phyloP scores from a whole-genome alignment of 768 basidiomycete genomes.

The Lactarius hengduanensis region DNA sequence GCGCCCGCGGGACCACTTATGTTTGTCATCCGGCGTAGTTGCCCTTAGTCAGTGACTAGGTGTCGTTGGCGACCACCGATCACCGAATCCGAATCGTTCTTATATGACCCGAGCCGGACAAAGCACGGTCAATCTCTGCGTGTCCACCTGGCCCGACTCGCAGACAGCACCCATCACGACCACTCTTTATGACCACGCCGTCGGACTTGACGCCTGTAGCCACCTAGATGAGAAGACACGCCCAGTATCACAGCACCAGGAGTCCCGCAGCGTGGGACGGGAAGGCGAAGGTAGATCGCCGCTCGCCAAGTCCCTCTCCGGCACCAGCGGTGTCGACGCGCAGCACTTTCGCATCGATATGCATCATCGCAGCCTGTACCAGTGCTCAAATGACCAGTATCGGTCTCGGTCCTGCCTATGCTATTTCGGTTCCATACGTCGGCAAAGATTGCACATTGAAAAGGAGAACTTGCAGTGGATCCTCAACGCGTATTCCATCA shows the following conservation, averaged over 20 bases:
- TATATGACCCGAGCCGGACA: no score
- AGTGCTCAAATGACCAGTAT: slow-evolving; percentile 35
- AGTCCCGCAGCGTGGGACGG: not conserved
- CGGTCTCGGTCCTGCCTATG: slow-evolving; percentile 30
- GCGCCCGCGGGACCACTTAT: no score
- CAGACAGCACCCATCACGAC: no score
- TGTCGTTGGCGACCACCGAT: no score
- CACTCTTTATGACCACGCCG: not conserved
- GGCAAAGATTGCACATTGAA: slow-evolving; percentile 45
- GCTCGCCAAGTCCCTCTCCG: not conserved
- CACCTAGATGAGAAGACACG: not conserved
- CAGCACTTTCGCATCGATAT: slow-evolving; percentile 18
- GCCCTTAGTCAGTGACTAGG: no score
- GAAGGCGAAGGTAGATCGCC: not conserved
- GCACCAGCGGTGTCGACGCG: not conserved
- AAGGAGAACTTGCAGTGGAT: slow-evolving; percentile 65
- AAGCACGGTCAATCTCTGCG: no score
- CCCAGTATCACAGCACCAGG: not conserved
- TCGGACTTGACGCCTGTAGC: not conserved
- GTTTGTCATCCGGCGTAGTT: no score
- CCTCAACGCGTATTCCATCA: slow-evolving; percentile 63
- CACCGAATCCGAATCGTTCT: no score
- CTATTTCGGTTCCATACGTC: slow-evolving; percentile 35
- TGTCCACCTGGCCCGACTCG: not conserved
- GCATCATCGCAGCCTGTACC: slow-evolving; percentile 34